These are phyloP conservation scores for Tolypocladium nubicola DNA, from an alignment of 2,329 filamentous ascomycete genomes.

Conservation along the genomic window DNA sequence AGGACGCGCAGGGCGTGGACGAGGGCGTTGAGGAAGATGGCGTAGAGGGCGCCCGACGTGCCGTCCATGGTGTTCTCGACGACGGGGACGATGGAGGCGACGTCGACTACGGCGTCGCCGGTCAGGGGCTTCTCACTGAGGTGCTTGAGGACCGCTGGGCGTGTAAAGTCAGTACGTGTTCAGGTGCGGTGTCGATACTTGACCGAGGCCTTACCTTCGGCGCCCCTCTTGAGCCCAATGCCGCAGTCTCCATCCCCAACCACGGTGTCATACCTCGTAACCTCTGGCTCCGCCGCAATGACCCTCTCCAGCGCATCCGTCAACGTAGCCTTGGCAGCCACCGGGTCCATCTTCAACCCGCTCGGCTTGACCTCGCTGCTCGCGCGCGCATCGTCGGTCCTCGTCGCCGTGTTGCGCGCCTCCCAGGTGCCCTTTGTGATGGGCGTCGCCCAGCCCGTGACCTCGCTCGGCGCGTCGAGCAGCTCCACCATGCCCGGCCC, in stretches of 20 bases:
- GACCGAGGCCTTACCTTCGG: constrained; percentile 46
- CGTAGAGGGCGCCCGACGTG: constrained; percentile 51
- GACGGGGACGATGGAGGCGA: constrained; percentile 40
- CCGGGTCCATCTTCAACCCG: constrained; percentile 42
- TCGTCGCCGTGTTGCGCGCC: constrained; percentile 36
- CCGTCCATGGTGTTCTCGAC: constrained; percentile 51
- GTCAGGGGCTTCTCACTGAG: constrained; percentile 31
- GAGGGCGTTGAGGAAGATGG: constrained; percentile 85
- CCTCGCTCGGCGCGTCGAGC: constrained; percentile 59
- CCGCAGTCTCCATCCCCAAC: constrained; percentile 90
- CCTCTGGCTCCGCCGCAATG: constrained; percentile 57
- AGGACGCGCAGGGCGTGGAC: constrained; percentile 47
- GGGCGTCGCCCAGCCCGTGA: constrained; percentile 58
- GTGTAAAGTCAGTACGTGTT: background rate
- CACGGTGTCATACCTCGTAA: constrained; percentile 67
- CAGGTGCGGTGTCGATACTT: background rate
- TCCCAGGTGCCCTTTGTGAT: constrained; percentile 55
- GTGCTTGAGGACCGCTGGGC: constrained; percentile 40
- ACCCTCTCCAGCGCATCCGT: constrained; percentile 48
- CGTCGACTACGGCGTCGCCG: constrained; percentile 42
- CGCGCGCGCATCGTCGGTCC: constrained; percentile 24
- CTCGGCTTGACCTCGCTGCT: constrained; percentile 29
- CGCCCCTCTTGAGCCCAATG: constrained; percentile 74
- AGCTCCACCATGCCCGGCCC: constrained; percentile 56
- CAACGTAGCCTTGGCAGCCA: constrained; percentile 39